Evolutionary conservation across 441 rosid species (phyloP), one percentile per base, ranked within the genome.

Genomic region (Monsonia emarginata): DNA sequence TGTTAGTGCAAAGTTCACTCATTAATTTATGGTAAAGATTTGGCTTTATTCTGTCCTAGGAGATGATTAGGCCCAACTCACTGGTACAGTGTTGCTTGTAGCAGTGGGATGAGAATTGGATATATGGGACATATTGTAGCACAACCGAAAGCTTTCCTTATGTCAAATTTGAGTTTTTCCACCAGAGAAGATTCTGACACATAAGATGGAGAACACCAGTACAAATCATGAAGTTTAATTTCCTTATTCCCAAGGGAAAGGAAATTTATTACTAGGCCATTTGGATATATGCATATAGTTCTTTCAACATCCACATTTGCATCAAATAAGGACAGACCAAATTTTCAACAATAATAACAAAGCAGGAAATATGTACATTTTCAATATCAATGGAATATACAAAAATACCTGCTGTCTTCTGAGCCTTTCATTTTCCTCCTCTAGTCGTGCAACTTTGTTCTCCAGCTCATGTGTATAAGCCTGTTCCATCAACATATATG

Each of bases 391-490:
- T 56, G 60, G 60, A 56, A 56, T 25, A 21, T 56, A 54, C 59
- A 56, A 25, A 25, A 67, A 6, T 67, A 73, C 76, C 76, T 59
- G 65, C 24, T 68, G 72, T 42, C 69, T 69, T 64, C 61, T 57
- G 64, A 73, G 76, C 5, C 72, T 63, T 3, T 40, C 72, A 46
- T 67, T 73, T 68, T 73, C 76, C 65, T 68, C 76, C 65, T 73
- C 76, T 57, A 73, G 69, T 24, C 61, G 68, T 11, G 68, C 58
- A 50, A 73, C 76, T 66, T 73, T 73, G 57, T 63, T 64, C 68
- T 73, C 76, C 65, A 73, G 72, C 58, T 73, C 76, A 44, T 73
- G 65, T 40, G 76, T 73, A 58, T 73, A 73, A 0, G 76, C 76
- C 76, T 73, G 69, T 25, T 24, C 6, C 60, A 56, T 56, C 54